Evolutionary conservation across 805 yeast genomes (phyloP).

Genomic region (Lipomyces starkeyi): DNA sequence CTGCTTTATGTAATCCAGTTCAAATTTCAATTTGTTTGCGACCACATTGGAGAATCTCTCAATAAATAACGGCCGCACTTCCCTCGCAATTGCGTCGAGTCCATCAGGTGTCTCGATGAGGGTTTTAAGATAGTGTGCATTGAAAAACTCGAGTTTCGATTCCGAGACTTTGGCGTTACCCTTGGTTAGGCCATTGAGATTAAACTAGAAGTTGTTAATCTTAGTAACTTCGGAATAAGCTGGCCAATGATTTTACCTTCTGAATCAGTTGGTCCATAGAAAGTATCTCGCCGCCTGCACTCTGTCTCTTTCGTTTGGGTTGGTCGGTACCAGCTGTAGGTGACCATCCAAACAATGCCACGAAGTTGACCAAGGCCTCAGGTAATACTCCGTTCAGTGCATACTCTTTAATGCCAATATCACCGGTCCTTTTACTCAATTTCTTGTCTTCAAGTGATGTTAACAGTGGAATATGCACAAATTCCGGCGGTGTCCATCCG

Average conservation of each 20-base stretch:
- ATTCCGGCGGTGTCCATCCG: constrained; percentile 82
- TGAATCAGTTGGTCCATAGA: constrained; percentile 24
- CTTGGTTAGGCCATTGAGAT: constrained; percentile 76
- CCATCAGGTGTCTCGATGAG: constrained; percentile 50
- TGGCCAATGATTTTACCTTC: constrained; percentile 2
- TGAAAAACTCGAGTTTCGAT: constrained; percentile 74
- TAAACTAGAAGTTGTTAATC: constrained; percentile 53
- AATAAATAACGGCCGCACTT: constrained; percentile 11
- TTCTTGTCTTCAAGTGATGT: constrained; percentile 61
- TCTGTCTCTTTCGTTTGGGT: constrained; percentile 14
- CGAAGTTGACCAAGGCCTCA: constrained; percentile 85
- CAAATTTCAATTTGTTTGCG: constrained; percentile 10
- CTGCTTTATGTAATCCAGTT: constrained; percentile 17
- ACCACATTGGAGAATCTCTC: constrained; percentile 5
- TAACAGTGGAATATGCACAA: constrained; percentile 86
- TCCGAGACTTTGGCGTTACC: constrained; percentile 94
- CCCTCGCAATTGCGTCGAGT: constrained; percentile 48
- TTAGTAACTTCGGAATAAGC: constrained; percentile 53
- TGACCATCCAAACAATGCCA: constrained; percentile 94
- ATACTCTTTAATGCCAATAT: constrained; percentile 64
- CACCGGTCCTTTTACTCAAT: constrained; percentile 84
- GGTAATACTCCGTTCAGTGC: constrained; percentile 69
- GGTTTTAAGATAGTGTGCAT: constrained; percentile 66
- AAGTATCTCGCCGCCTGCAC: constrained; percentile 30
- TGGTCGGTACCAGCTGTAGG: constrained; percentile 50